Conservation (phyloP, 2,329 filamentous ascomycete species). For the Alternaria alternata region DNA sequence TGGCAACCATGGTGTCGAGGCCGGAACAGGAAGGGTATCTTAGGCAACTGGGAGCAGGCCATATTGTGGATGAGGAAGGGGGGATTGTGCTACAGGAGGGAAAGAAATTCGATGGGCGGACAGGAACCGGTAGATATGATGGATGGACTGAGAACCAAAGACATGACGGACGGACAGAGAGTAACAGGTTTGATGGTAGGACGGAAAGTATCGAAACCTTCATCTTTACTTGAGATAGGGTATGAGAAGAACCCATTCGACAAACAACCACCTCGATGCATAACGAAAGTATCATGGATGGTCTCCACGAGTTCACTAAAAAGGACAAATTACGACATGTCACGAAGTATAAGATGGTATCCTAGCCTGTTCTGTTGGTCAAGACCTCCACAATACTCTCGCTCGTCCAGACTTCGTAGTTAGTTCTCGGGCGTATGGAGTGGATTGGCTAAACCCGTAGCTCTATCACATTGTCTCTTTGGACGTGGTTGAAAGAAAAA, state of each 20-base stretch:
- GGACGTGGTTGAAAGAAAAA: background rate
- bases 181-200: background rate
- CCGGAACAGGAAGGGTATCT: background rate
- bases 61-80: constrained; percentile 3
- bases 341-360: background rate
- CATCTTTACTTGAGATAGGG: background rate
- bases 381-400: background rate
- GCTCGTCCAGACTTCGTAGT: background rate
- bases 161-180: background rate
- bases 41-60: background rate
- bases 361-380: background rate
- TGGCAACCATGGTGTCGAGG: background rate
- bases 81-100: background rate
- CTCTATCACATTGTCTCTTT: background rate
- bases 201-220: background rate
- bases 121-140: background rate
- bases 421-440: no score
- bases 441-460: no score
- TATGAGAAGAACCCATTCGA: background rate
- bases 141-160: background rate
- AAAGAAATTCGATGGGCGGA: background rate
- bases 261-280: background rate
- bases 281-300: background rate
- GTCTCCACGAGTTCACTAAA: background rate
- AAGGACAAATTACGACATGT: background rate